Percentiles rank a stretch among this genome's conserved stretches.
These are phyloP conservation scores for Sporothrix luriei DNA, from an alignment of 2,329 filamentous ascomycete genomes.

Conservation along the genomic window DNA sequence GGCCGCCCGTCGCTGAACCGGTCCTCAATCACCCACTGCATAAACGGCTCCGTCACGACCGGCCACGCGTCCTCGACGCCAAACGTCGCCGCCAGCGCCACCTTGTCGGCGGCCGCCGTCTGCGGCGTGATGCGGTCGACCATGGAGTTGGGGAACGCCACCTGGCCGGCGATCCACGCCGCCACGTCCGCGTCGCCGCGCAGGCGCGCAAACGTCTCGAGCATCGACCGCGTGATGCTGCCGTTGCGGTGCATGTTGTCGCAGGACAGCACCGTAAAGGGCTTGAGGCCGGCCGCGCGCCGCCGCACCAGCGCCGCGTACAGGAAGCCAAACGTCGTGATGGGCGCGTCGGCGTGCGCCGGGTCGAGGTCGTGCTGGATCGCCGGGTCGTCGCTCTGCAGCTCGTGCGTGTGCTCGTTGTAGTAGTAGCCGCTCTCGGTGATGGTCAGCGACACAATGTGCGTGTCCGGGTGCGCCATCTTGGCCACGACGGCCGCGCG, in stretches of 20 bases:
- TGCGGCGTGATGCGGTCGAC: constrained; percentile 59
- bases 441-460: constrained; percentile 59
- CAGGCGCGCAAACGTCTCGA: constrained; percentile 53
- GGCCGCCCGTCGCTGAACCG: constrained; percentile 55
- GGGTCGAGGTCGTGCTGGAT: constrained; percentile 55
- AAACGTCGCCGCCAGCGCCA: constrained; percentile 49
- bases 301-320: constrained; percentile 54
- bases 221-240: constrained; percentile 56
- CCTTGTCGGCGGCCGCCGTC: constrained; percentile 51
- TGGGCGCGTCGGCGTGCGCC: constrained; percentile 48
- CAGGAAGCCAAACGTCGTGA: constrained; percentile 57
- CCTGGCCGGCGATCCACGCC: constrained; percentile 53
- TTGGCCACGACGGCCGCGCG: constrained; percentile 56
- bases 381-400: constrained; percentile 52
- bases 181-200: constrained; percentile 51
- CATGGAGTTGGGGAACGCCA: constrained; percentile 58
- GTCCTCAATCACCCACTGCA: constrained; percentile 60
- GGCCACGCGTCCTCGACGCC: constrained; percentile 56
- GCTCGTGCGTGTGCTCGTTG: constrained; percentile 60
- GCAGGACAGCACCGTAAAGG: constrained; percentile 59
- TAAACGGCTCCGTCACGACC: constrained; percentile 59
- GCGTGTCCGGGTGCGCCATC: constrained; percentile 58
- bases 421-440: constrained; percentile 61
- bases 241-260: constrained; percentile 63
- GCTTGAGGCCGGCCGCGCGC: constrained; percentile 50